phyloP scores from a whole-genome alignment of 78 protist genomes.

The Dictyostelium capitatum region DNA sequence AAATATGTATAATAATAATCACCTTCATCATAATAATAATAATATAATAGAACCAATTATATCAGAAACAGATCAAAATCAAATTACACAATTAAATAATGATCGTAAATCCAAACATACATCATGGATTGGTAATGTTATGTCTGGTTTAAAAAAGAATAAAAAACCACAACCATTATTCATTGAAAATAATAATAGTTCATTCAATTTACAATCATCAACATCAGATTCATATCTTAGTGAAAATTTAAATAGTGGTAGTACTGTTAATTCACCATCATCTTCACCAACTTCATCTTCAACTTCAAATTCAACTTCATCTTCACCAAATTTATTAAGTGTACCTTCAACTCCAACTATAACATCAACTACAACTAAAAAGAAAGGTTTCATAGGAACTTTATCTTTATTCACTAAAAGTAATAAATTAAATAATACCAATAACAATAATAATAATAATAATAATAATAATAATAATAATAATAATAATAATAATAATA shows the following conservation, averaged over 20 bases:
- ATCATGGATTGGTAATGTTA: constrained; percentile 1
- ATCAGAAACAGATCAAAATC: not conserved
- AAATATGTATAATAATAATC: too few relatives aligned
- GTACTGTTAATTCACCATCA: not conserved
- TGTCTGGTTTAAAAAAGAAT: not conserved
- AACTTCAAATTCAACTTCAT: too few relatives aligned
- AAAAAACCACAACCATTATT: not conserved
- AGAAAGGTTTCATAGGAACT: not conserved
- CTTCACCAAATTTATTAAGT: not conserved
- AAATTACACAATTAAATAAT: too few relatives aligned
- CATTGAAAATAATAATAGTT: not conserved
- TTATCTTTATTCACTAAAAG: not conserved
- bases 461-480: not conserved
- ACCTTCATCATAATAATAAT: too few relatives aligned
- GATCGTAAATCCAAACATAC: not conserved
- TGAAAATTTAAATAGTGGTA: constrained; percentile 1
- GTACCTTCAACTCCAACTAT: not conserved
- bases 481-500: not conserved
- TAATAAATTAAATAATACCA: not conserved
- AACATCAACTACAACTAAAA: not conserved
- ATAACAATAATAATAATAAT: not conserved
- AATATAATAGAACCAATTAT: not conserved
- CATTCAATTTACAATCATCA: not conserved
- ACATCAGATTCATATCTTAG: not conserved
- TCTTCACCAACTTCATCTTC: not conserved